Conservation (phyloP, 768 basidiomycete genomes). For the Austroboletus eburneus region DNA sequence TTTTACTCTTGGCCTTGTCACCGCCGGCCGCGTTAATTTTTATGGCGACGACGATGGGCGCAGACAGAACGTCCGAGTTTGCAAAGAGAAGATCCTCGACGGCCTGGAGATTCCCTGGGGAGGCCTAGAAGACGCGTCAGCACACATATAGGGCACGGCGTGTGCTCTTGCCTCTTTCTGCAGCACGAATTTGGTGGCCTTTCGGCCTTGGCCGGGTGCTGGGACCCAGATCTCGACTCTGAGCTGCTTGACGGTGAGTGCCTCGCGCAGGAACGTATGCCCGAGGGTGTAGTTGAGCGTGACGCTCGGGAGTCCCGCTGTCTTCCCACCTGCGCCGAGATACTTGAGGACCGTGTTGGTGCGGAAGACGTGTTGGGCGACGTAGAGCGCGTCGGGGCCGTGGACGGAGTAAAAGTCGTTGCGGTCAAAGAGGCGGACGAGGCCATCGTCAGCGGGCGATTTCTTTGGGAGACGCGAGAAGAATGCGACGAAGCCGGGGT, state of each 20-base stretch:
- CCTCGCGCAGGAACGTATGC: conserved; percentile 80
- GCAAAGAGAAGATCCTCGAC: conserved; percentile 85
- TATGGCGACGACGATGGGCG: conserved; percentile 88
- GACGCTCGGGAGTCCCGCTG: conserved; percentile 69
- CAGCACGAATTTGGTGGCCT: conserved; percentile 67
- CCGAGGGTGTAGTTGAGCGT: conserved; percentile 73
- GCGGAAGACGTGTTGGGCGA: conserved; percentile 77
- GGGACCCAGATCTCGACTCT: conserved; percentile 88
- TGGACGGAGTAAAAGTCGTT: conserved; percentile 85
- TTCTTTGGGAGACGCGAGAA: conserved; percentile 59
- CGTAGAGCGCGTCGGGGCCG: conserved; percentile 82
- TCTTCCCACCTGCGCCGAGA: conserved; percentile 62
- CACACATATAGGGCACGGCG: background rate
- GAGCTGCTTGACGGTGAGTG: conserved; percentile 84
- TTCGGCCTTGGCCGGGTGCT: conserved; percentile 71
- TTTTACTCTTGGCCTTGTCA: conserved; percentile 59
- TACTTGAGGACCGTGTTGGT: conserved; percentile 94
- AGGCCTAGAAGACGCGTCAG: conserved; percentile 49
- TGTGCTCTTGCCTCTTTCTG: conserved; percentile 64
- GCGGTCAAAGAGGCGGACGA: conserved; percentile 84
- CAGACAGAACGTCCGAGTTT: conserved; percentile 71
- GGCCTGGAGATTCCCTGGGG: conserved; percentile 64
- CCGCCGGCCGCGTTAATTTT: conserved; percentile 57
- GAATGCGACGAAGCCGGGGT: conserved; percentile 74
- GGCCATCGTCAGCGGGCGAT: conserved; percentile 68